These are phyloP conservation scores for Lizonia empirigonia DNA, from an alignment of 2,329 filamentous ascomycete species.

Conservation along the genomic window DNA sequence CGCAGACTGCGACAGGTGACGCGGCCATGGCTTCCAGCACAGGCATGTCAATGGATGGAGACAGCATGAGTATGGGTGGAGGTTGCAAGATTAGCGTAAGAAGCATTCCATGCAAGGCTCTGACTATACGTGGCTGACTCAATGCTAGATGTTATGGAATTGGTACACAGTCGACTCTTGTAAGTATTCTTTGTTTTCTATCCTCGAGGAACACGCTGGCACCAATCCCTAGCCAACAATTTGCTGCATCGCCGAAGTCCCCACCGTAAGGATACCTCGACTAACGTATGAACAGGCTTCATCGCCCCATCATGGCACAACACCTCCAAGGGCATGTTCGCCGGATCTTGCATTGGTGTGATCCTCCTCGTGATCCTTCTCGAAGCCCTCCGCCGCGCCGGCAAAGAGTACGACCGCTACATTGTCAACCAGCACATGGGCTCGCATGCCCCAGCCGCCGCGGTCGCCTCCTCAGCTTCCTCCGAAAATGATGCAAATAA, in stretches of 20 bases:
- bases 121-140: not conserved
- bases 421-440: constrained; percentile 61
- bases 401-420: constrained; percentile 75
- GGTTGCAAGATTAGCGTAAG: constrained; percentile 43
- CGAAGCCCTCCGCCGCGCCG: constrained; percentile 72
- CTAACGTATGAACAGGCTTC: constrained; percentile 55
- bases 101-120: not conserved
- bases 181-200: constrained; percentile 15
- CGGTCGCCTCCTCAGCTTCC: constrained; percentile 23
- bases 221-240: not conserved
- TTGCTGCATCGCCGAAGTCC: not conserved
- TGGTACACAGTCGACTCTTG: constrained; percentile 74
- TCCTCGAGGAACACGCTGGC: not conserved
- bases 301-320: constrained; percentile 74
- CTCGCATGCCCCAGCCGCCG: constrained; percentile 13
- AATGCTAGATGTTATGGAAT: constrained; percentile 72
- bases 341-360: constrained; percentile 80
- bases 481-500: constrained; percentile 22
- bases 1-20: constrained; percentile 24
- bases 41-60: constrained; percentile 24
- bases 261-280: not conserved
- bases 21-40: constrained; percentile 30
- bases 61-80: constrained; percentile 32
- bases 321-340: constrained; percentile 72
- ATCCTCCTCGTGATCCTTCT: constrained; percentile 73